A percentile compares a stretch with the other conserved stretches of the same genome.
phyloP scores from a whole-genome alignment of 1,284 basidiomycete species.

The Cryptococcus sp. region DNA sequence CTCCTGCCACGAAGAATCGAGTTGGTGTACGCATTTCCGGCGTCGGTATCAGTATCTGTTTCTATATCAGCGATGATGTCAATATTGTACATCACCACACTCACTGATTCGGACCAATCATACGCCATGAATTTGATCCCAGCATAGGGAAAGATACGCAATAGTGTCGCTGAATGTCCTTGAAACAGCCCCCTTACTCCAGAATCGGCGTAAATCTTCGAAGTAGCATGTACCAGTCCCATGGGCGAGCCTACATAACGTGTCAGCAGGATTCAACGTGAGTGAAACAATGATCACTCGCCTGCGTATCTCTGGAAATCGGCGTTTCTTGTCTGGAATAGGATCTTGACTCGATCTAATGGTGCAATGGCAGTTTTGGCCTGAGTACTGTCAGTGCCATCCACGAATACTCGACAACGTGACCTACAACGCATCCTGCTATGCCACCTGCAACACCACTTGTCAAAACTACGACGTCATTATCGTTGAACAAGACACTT shows the following conservation, averaged over 20 bases:
- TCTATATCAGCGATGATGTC: slow-evolving; percentile 39
- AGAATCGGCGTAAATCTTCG: slow-evolving; percentile 66
- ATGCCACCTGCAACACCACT: slow-evolving; percentile 81
- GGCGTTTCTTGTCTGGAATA: slow-evolving; percentile 95
- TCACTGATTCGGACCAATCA: slow-evolving; percentile 74
- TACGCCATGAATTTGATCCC: slow-evolving; percentile 98
- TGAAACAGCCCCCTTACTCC: slow-evolving; percentile 83
- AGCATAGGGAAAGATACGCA: slow-evolving; percentile 83
- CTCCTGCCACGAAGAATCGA: slow-evolving; percentile 82
- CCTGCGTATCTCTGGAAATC: slow-evolving; percentile 93
- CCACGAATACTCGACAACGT: no score
- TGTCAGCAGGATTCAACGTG: not conserved
- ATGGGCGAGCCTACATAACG: slow-evolving; percentile 31
- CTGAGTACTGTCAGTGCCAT: slow-evolving; percentile 47
- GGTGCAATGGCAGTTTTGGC: slow-evolving; percentile 97
- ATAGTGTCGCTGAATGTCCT: slow-evolving; percentile 85
- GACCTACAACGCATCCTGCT: slow-evolving; percentile 84
- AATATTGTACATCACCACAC: slow-evolving; percentile 25
- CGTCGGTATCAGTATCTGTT: slow-evolving; percentile 72
- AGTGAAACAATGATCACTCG: slow-evolving; percentile 30
- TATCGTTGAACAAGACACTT: not conserved
- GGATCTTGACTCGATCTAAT: slow-evolving; percentile 95
- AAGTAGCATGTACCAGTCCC: slow-evolving; percentile 73
- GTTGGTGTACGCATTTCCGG: slow-evolving; percentile 69
- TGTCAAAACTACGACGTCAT: slow-evolving; percentile 35